A percentile compares a stretch with the other conserved stretches of the same genome.
Conservation (phyloP, 2,329 filamentous ascomycete genomes). For the Keithomyces neogunnii region DNA sequence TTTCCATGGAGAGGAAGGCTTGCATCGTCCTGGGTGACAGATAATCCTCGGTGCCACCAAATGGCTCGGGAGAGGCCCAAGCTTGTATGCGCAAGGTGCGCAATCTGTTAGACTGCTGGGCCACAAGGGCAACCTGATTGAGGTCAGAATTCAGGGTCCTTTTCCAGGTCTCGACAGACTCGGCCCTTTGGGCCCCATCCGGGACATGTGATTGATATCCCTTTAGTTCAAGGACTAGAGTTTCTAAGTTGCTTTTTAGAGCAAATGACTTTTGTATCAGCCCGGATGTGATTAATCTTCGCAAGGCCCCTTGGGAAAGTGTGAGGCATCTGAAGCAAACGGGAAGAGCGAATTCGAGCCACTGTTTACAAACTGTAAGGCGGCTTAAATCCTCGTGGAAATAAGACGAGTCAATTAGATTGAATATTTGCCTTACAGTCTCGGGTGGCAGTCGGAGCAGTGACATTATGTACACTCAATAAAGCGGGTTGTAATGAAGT, state of each 20-base stretch:
- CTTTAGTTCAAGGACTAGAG: conserved; percentile 6
- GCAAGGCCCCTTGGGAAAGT: conserved; percentile 6
- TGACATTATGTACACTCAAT: conserved; percentile 4
- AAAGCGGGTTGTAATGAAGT: not conserved
- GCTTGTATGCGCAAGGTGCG: conserved; percentile 7
- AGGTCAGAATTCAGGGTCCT: conserved; percentile 9
- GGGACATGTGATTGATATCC: conserved; percentile 1
- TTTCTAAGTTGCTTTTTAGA: conserved; percentile 7
- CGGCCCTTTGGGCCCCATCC: not conserved
- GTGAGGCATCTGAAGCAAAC: conserved; percentile 6
- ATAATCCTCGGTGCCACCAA: conserved; percentile 6
- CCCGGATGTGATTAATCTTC: conserved; percentile 1
- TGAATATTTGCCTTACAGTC: conserved; percentile 11
- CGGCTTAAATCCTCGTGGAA: conserved; percentile 11
- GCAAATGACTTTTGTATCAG: not conserved
- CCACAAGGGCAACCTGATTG: conserved; percentile 7
- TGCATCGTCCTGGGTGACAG: conserved; percentile 9
- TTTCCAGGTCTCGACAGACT: conserved; percentile 1
- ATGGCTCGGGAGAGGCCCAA: not conserved
- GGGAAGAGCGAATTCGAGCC: conserved; percentile 12
- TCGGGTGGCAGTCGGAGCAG: conserved; percentile 13
- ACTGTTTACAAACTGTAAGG: conserved; percentile 13
- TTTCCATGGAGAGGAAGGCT: conserved; percentile 10
- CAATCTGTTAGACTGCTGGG: conserved; percentile 7
- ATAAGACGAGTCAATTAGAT: conserved; percentile 9